Conservation (phyloP, 2,329 filamentous ascomycete species). For the Aspergillus sp. region DNA sequence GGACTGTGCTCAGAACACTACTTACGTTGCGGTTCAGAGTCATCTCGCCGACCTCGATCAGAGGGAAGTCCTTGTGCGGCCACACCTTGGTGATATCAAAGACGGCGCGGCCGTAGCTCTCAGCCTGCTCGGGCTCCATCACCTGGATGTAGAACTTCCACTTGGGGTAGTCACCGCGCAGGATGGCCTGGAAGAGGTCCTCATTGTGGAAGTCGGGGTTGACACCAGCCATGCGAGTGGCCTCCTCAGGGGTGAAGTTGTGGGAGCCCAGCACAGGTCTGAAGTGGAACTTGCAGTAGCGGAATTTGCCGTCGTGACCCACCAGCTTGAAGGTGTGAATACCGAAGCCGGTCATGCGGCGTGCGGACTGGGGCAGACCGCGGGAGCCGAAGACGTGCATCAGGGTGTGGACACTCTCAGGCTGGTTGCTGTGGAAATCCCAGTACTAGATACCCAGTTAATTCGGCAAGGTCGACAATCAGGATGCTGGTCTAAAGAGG, state of each 20-base stretch:
- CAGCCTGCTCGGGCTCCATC: slow-evolving; percentile 55
- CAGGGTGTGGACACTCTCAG: slow-evolving; percentile 60
- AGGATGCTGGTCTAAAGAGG: too few relatives aligned
- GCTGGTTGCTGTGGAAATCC: slow-evolving; percentile 59
- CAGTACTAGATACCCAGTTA: slow-evolving; percentile 51
- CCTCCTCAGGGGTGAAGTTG: slow-evolving; percentile 56
- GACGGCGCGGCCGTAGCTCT: slow-evolving; percentile 51
- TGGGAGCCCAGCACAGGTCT: slow-evolving; percentile 58
- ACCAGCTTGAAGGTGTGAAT: slow-evolving; percentile 37
- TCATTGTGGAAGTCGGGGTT: slow-evolving; percentile 62
- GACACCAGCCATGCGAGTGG: slow-evolving; percentile 51
- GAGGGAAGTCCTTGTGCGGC: slow-evolving; percentile 54
- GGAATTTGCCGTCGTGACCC: slow-evolving; percentile 52
- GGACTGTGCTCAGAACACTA: background rate
- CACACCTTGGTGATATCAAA: slow-evolving; percentile 61
- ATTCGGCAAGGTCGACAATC: too few relatives aligned
- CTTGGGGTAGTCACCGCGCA: slow-evolving; percentile 57
- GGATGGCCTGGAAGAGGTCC: slow-evolving; percentile 63
- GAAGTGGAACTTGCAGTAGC: slow-evolving; percentile 63
- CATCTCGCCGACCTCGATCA: slow-evolving; percentile 53
- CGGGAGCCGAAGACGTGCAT: slow-evolving; percentile 64
- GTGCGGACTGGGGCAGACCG: slow-evolving; percentile 48
- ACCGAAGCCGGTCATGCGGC: slow-evolving; percentile 57
- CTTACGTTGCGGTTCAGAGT: slow-evolving; percentile 53
- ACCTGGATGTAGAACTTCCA: slow-evolving; percentile 60